Evolutionary conservation across 495 filamentous ascomycete genomes (phyloP).

Genomic region (Patellaria atrata): DNA sequence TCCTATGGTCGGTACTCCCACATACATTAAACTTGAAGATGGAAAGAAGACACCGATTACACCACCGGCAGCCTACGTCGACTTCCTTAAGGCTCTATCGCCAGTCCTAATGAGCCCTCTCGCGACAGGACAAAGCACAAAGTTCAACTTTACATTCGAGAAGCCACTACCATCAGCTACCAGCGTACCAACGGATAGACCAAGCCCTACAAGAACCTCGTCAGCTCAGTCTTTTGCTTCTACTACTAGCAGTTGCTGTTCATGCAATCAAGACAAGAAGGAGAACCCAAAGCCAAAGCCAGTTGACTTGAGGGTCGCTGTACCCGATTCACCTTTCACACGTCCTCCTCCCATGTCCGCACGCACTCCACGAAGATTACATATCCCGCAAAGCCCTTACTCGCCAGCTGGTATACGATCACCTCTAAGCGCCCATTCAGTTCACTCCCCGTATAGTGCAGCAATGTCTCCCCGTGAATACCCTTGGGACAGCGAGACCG

Average conservation of each 20-base stretch:
- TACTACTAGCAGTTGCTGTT: slow-evolving; percentile 3
- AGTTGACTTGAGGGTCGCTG: slow-evolving; percentile 6
- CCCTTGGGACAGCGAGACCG: slow-evolving; percentile 40
- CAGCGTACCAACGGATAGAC: slow-evolving; percentile 7
- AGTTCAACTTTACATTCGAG: slow-evolving; percentile 20
- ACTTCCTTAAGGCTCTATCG: slow-evolving; percentile 74
- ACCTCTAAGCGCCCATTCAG: slow-evolving; percentile 37
- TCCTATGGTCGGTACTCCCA: slow-evolving; percentile 33
- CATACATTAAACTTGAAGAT: slow-evolving; percentile 38
- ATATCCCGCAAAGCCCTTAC: slow-evolving; percentile 46
- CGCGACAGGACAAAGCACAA: slow-evolving; percentile 23
- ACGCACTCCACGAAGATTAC: slow-evolving; percentile 37
- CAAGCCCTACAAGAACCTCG: slow-evolving; percentile 8
- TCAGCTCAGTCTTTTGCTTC: no score
- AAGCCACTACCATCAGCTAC: slow-evolving; percentile 20
- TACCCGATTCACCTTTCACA: slow-evolving; percentile 32
- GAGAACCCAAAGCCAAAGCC: slow-evolving; percentile 1
- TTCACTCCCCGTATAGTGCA: slow-evolving; percentile 26
- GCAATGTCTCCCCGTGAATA: slow-evolving; percentile 42
- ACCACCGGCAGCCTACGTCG: slow-evolving; percentile 79
- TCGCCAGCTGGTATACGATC: slow-evolving; percentile 35
- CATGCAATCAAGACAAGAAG: not conserved
- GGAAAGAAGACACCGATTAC: slow-evolving; percentile 69
- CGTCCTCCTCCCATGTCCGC: slow-evolving; percentile 47
- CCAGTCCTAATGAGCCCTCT: slow-evolving; percentile 41